Evolutionary conservation across 352 stramenopile species (phyloP), one percentile per base, ranked within the genome.

Genomic region (Pythium vanterpoolii): DNA sequence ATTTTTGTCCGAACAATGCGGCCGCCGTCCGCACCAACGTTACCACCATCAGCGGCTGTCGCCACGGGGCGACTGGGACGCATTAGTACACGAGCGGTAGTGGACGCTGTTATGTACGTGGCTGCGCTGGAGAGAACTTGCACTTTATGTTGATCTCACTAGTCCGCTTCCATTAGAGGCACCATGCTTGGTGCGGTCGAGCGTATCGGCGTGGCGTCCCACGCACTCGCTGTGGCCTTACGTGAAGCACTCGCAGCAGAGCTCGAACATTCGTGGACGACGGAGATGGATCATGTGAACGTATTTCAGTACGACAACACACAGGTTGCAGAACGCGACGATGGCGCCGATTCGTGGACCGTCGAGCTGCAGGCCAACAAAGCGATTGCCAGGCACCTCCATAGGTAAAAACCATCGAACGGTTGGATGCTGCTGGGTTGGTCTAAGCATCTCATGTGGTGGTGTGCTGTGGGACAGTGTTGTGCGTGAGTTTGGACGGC

Each of bases 221-320:
- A 4, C 4, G 16, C 3, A 9, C 43, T 44, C 49, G 44, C 50
- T 13, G 3, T 16, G 2, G 40, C 33, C 0, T 16, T 65, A 30
- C 11, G 30, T 11, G 42, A 43, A 14, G 44, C 58, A 19, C 40
- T 65, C 8, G 42, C 16, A 10, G 21, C 19, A 1, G 60, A 62
- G 28, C 19, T 69, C 0, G 43, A 56, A 16, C 54, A 30, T 6
- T 42, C 34, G 34, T 63, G 47, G 46, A 40, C 31, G 3, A 33
- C 21, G 3, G 24, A 30, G 42, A 42, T 64, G 13, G 48, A 64
- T 11, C 53, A 68, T 33, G 24, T n/a, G 2, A 53, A 69, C 27
- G 55, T 69, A 4, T 64, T 64, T 26, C 28, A 48, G 28, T 69
- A 69, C 23, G 55, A 69, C 23, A 40, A 31, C 10, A 49, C 56